Evolutionary conservation across 306 rosid genomes (phyloP), one percentile per base, ranked within the genome.

Genomic region (Chamaecrista fasciculata): DNA sequence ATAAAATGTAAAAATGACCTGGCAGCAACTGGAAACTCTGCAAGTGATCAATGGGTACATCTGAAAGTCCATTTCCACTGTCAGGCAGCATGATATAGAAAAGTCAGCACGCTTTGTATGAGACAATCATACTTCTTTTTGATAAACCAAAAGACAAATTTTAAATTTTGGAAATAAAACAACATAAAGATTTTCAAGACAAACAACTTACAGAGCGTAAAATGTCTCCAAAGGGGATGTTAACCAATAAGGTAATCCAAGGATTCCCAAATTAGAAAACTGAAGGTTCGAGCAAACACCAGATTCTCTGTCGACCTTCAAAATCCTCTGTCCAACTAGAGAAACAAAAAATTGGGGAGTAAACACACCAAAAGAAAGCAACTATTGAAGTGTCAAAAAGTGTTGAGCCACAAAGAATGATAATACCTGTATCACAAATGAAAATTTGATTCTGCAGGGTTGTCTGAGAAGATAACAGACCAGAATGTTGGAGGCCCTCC

Each of bases 231-330:
- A 52, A 39, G 85, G 87, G 62, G 71, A 70, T 65, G 72, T 57
- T 80, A 88, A 47, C 98, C 98, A 90, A 75, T 90, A 90, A 50
- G 97, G 98, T 56, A 94, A 74, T 71, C 96, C 96, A 67, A 94
- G 97, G 70, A 79, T 69, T 63, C 86, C 89, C 60, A 94, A 85
- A 69, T 94, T 90, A 40, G 95, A 94, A 69, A 94, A 78, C 57
- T 68, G 81, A 69, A 88, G 69, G 74, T 79, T 77, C 39, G 88
- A 88, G 77, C 67, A 26, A 26, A 63, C 78, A 63, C 84, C 76
- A 33, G 90, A 81, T 51, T 82, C 86, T 72, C 42, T 70, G 81
- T 77, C 37, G 64, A 82, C 69, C 82, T 88, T 94, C 85, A 85
- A 62, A 84, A 94, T 73, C 76, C 85, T 88, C 82, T 85, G 98